These are phyloP conservation scores for Primulina tabacum DNA, from an alignment of 257 asterid species.

Conservation along the genomic window DNA sequence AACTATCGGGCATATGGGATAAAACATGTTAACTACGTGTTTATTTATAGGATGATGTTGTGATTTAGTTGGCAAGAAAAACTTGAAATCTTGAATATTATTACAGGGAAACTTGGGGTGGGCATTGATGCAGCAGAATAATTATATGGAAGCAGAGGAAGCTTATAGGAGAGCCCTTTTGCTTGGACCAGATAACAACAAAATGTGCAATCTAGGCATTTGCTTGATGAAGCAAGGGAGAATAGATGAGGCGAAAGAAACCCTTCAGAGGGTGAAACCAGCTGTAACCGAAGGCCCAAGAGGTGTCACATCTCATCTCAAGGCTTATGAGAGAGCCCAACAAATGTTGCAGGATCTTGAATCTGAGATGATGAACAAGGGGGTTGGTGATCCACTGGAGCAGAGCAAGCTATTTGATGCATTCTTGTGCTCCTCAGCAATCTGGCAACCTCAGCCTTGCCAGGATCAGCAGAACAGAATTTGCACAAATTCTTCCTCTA, in stretches of 20 bases:
- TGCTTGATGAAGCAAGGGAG: constrained; percentile 95
- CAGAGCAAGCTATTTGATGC: constrained; percentile 75
- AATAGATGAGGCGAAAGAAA: constrained; percentile 77
- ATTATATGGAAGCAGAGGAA: constrained; percentile 83
- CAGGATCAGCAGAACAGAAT: constrained; percentile 35
- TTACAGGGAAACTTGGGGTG: constrained; percentile 93
- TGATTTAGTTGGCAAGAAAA: background rate
- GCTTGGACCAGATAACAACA: constrained; percentile 85
- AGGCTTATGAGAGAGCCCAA: constrained; percentile 95
- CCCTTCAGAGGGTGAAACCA: constrained; percentile 81
- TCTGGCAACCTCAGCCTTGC: constrained; percentile 99
- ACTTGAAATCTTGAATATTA: background rate
- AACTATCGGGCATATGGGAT: no score
- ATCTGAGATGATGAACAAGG: constrained; percentile 65
- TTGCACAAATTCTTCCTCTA: background rate
- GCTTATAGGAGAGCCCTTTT: constrained; percentile 75
- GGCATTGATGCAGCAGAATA: constrained; percentile 97
- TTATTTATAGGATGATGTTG: no score
- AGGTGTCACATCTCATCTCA: constrained; percentile 90
- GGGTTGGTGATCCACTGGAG: constrained; percentile 51
- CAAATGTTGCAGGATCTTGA: constrained; percentile 88
- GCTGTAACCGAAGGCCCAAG: constrained; percentile 81
- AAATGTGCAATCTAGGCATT: constrained; percentile 92
- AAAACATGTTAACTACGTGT: no score
- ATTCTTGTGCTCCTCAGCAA: constrained; percentile 78